Conservation (phyloP, 257 asterid species). For the Jacaranda mimosifolia region DNA sequence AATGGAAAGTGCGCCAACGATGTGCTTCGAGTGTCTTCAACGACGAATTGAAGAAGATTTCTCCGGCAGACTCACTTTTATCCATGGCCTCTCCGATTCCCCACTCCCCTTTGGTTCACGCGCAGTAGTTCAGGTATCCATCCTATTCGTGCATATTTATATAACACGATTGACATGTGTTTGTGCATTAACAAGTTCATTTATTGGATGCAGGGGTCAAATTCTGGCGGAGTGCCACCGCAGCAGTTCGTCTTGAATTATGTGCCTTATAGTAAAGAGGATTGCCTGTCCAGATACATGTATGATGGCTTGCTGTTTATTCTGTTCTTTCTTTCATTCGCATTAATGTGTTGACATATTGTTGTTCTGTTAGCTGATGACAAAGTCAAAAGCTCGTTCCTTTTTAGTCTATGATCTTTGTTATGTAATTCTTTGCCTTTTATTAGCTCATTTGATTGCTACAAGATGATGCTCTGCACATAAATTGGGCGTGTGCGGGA, state of each 20-base stretch:
- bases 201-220: conserved; percentile 55
- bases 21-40: conserved; percentile 87
- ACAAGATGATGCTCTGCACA: too few relatives aligned
- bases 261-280: conserved; percentile 50
- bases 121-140: conserved; percentile 78
- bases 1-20: conserved; percentile 42
- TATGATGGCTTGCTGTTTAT: conserved; percentile 44
- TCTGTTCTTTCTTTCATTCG: background rate
- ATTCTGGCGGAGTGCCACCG: conserved; percentile 52
- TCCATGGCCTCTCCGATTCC: conserved; percentile 70
- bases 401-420: conserved; percentile 13
- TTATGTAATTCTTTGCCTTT: background rate
- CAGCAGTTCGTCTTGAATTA: conserved; percentile 66
- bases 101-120: conserved; percentile 76
- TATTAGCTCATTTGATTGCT: background rate
- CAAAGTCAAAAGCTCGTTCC: background rate
- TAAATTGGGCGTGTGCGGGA: background rate
- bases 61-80: conserved; percentile 59
- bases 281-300: conserved; percentile 84
- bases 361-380: background rate
- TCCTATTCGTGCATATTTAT: background rate
- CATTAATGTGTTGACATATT: background rate
- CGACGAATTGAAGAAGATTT: conserved; percentile 74
- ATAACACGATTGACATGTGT: background rate
- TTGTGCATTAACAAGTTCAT: conserved; percentile 20